Conservation (phyloP, 805 yeast species). For the Candida chilensis region DNA sequence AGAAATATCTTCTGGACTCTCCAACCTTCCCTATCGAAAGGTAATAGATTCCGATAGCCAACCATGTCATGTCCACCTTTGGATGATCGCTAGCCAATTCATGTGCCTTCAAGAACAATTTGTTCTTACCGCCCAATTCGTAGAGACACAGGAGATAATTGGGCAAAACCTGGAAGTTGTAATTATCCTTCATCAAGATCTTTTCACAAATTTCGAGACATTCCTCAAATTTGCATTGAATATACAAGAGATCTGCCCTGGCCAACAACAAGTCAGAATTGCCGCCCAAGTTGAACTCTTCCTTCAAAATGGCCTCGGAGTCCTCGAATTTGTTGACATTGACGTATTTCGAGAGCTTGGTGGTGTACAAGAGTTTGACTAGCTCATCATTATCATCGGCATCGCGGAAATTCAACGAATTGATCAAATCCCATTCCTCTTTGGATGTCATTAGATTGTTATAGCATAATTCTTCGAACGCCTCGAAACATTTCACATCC, state of each 20-base stretch:
- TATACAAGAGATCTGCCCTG: conserved; percentile 60
- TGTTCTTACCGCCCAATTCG: conserved; percentile 78
- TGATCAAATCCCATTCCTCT: conserved; percentile 80
- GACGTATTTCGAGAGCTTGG: conserved; percentile 65
- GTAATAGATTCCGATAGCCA: conserved; percentile 88
- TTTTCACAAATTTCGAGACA: conserved; percentile 70
- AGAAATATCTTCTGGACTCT: conserved; percentile 83
- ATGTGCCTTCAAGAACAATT: conserved; percentile 73
- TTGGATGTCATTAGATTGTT: conserved; percentile 71
- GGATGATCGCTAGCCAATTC: conserved; percentile 82
- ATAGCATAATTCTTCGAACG: conserved; percentile 68
- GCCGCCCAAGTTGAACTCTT: conserved; percentile 61
- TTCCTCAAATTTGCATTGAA: conserved; percentile 70
- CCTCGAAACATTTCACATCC: conserved; percentile 90
- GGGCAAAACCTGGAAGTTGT: conserved; percentile 66
- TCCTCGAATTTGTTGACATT: conserved; percentile 51
- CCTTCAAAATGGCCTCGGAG: conserved; percentile 55
- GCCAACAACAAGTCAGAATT: conserved; percentile 65
- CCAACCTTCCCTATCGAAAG: conserved; percentile 59
- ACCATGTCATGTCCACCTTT: conserved; percentile 76
- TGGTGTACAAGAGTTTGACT: conserved; percentile 66
- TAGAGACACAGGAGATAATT: conserved; percentile 75
- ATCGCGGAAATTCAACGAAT: conserved; percentile 55
- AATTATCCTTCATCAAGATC: conserved; percentile 50
- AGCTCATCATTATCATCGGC: conserved; percentile 77